These are phyloP conservation scores for Heimioporus retisporus DNA, from an alignment of 1,284 basidiomycete species.

Conservation along the genomic window DNA sequence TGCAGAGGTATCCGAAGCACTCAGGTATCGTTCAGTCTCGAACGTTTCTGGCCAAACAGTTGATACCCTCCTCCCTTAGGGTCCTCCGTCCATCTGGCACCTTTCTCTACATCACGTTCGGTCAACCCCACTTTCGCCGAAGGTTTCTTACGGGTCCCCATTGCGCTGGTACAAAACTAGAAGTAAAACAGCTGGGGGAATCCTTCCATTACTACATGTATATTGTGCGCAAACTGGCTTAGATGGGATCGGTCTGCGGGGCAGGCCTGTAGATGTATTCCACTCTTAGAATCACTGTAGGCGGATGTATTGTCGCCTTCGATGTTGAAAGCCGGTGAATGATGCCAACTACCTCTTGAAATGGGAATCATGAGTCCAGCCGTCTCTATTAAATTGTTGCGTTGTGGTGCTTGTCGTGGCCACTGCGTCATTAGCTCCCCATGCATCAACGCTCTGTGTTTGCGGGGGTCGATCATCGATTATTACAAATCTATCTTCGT, in stretches of 20 bases:
- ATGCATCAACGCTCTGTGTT: no score
- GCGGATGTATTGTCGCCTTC: neutral
- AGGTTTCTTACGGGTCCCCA: conserved; percentile 65
- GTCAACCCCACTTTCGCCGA: conserved; percentile 91
- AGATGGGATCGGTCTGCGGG: conserved; percentile 1
- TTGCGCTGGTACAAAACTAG: conserved; percentile 62
- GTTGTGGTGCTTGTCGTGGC: no score
- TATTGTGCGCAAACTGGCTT: conserved; percentile 49
- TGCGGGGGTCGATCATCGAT: neutral
- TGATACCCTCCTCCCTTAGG: conserved; percentile 48
- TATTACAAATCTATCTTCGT: conserved; percentile 17
- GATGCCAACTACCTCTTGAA: no score
- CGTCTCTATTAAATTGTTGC: no score
- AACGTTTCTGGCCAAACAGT: neutral
- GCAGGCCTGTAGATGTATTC: neutral
- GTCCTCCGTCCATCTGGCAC: conserved; percentile 72
- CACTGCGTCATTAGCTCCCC: no score
- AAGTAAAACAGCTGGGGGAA: conserved; percentile 77
- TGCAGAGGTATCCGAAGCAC: conserved; percentile 84
- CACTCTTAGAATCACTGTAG: neutral
- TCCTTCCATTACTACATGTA: conserved; percentile 92
- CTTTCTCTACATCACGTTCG: conserved; percentile 91
- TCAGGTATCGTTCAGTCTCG: conserved; percentile 61
- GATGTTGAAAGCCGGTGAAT: no score
- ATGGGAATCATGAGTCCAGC: no score